phyloP scores from a whole-genome alignment of 495 filamentous ascomycete genomes.

The Penicillium antarcticum region DNA sequence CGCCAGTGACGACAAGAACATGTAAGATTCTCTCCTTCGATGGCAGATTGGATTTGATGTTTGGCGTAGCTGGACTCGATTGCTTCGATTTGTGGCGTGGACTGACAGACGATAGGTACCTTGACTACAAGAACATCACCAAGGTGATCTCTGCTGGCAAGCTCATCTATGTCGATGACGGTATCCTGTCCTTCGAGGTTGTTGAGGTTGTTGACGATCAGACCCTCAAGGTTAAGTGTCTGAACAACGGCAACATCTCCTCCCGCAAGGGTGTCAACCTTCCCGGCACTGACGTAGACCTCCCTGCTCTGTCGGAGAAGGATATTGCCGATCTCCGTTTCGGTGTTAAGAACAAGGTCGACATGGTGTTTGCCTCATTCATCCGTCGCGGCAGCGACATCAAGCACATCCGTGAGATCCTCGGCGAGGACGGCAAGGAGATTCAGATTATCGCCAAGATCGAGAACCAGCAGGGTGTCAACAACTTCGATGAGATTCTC shows the following conservation, averaged over 20 bases:
- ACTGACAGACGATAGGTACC: constrained; percentile 61
- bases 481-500: constrained; percentile 98
- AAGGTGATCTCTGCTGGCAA: constrained; percentile 92
- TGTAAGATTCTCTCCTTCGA: constrained; percentile 56
- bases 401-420: constrained; percentile 81
- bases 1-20: constrained; percentile 80
- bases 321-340: constrained; percentile 90
- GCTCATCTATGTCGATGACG: constrained; percentile 97
- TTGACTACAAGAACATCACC: constrained; percentile 99
- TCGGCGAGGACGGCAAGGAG: constrained; percentile 88
- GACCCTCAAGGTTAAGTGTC: constrained; percentile 75
- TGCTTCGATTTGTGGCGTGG: background rate
- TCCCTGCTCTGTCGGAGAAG: constrained; percentile 97
- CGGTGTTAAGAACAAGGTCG: constrained; percentile 95
- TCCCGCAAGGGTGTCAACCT: constrained; percentile 99
- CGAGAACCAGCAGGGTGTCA: constrained; percentile 97
- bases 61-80: background rate
- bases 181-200: constrained; percentile 93
- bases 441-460: constrained; percentile 99
- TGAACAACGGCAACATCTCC: constrained; percentile 98
- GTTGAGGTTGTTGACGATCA: constrained; percentile 82
- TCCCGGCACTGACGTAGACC: constrained; percentile 96
- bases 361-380: constrained; percentile 99
- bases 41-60: background rate
- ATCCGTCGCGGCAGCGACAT: constrained; percentile 93